A percentile compares a stretch with the other conserved stretches of the same genome.
These are phyloP conservation scores for Penicillium sp. DNA, from an alignment of 2,329 filamentous ascomycete genomes.

Conservation along the genomic window DNA sequence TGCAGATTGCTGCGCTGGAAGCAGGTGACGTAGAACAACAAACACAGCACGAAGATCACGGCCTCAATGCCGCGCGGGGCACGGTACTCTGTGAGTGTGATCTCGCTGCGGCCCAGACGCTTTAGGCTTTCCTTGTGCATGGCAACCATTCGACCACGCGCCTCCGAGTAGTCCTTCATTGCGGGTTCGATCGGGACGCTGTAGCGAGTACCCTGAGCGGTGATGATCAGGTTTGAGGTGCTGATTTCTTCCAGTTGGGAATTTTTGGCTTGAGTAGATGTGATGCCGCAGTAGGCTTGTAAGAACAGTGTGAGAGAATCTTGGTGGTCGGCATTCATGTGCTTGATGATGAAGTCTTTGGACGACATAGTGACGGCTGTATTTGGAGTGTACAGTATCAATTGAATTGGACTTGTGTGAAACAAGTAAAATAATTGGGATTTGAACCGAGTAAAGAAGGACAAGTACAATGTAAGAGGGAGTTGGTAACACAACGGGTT, in stretches of 20 bases:
- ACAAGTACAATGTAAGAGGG: not conserved
- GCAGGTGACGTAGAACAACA: slow-evolving; percentile 48
- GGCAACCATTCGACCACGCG: slow-evolving; percentile 60
- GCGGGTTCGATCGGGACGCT: slow-evolving; percentile 61
- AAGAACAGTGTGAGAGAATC: slow-evolving; percentile 68
- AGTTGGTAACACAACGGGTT: not conserved
- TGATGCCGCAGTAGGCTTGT: slow-evolving; percentile 58
- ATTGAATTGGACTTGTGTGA: not conserved
- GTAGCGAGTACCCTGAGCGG: slow-evolving; percentile 40
- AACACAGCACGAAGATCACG: slow-evolving; percentile 48
- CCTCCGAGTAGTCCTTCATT: slow-evolving; percentile 58
- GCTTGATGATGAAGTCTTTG: slow-evolving; percentile 59
- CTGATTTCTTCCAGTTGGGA: slow-evolving; percentile 59
- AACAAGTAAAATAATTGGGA: not conserved
- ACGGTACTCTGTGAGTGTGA: slow-evolving; percentile 47
- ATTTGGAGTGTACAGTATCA: not conserved
- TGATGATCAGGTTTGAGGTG: slow-evolving; percentile 55
- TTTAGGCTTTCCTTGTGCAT: slow-evolving; percentile 58
- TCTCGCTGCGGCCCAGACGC: slow-evolving; percentile 53
- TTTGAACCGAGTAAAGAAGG: not conserved
- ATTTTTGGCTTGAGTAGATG: slow-evolving; percentile 46
- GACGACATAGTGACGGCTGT: slow-evolving; percentile 24
- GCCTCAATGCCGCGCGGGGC: slow-evolving; percentile 46
- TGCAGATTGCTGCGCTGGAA: slow-evolving; percentile 45
- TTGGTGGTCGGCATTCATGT: slow-evolving; percentile 81